Evolutionary conservation across 441 rosid genomes (phyloP).

Genomic region (Aleurites moluccanus): DNA sequence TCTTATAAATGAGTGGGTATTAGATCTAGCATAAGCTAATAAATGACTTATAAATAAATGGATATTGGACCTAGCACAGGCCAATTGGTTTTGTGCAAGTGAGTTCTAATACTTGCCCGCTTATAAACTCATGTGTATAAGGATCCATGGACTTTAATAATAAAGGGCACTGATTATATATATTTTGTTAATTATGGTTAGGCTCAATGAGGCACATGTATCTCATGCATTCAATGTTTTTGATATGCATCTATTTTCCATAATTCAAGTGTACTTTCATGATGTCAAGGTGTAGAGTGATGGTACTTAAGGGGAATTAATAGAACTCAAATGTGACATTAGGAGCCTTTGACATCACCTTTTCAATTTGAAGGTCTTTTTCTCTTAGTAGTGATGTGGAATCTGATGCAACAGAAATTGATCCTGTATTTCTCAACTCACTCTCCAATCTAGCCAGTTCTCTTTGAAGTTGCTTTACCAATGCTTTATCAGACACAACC

Average conservation of each 20-base stretch:
- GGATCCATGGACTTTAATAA: too few relatives aligned
- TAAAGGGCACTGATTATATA: background rate
- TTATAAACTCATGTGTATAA: too few relatives aligned
- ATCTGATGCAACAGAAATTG: slow-evolving; percentile 38
- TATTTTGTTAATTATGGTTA: background rate
- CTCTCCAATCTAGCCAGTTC: slow-evolving; percentile 84
- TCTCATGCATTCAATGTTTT: background rate
- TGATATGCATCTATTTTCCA: background rate
- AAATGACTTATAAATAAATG: too few relatives aligned
- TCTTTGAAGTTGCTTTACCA: slow-evolving; percentile 84
- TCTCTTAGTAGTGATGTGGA: slow-evolving; percentile 50
- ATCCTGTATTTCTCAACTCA: slow-evolving; percentile 55
- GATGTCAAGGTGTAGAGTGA: background rate
- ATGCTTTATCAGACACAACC: slow-evolving; percentile 86
- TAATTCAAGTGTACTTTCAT: background rate
- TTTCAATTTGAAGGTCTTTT: slow-evolving; percentile 66
- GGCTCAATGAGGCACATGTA: background rate
- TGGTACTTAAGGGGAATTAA: background rate
- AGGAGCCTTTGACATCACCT: slow-evolving; percentile 38
- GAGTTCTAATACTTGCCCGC: too few relatives aligned
- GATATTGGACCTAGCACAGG: too few relatives aligned
- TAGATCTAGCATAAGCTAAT: too few relatives aligned
- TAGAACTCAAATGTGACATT: background rate
- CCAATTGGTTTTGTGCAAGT: too few relatives aligned
- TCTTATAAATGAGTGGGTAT: too few relatives aligned